Percentiles rank a stretch among this genome's conserved stretches.
phyloP scores from a whole-genome alignment of 352 stramenopile species.

The Phytophthora fragariae region DNA sequence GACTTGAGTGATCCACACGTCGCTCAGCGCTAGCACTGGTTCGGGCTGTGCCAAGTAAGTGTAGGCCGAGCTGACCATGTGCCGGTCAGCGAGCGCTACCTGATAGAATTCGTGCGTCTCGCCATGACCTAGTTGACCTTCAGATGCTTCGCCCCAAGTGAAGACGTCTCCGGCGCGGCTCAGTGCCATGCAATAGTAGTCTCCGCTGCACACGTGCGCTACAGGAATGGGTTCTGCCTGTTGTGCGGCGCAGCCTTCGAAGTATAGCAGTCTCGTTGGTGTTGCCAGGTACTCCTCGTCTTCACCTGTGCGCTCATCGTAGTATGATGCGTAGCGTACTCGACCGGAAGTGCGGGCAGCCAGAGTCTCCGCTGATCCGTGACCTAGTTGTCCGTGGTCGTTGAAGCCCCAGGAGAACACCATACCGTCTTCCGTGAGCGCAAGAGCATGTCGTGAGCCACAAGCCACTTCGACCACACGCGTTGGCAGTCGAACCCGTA shows the following conservation, averaged over 20 bases:
- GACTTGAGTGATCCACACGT: constrained; percentile 53
- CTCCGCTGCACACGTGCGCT: constrained; percentile 61
- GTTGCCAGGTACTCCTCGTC: constrained; percentile 52
- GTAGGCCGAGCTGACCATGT: constrained; percentile 75
- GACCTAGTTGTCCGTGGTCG: constrained; percentile 78
- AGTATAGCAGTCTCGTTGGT: constrained; percentile 69
- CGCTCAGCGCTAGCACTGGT: constrained; percentile 60
- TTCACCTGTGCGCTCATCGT: constrained; percentile 57
- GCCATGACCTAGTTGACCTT: constrained; percentile 74
- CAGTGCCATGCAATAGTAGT: constrained; percentile 74
- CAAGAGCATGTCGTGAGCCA: constrained; percentile 64
- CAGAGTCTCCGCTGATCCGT: constrained; percentile 59
- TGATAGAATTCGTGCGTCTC: constrained; percentile 62
- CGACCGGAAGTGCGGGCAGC: constrained; percentile 48
- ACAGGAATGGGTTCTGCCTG: constrained; percentile 75
- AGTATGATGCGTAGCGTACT: constrained; percentile 51
- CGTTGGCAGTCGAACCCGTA: constrained; percentile 44
- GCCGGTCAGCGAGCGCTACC: constrained; percentile 67
- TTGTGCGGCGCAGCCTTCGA: constrained; percentile 57
- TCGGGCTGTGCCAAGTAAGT: constrained; percentile 73
- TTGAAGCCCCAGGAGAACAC: constrained; percentile 84
- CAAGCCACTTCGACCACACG: constrained; percentile 42
- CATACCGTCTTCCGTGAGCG: constrained; percentile 60
- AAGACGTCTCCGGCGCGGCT: constrained; percentile 76
- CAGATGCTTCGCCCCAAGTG: constrained; percentile 78